Base-by-base conservation (phyloP, 2,329 filamentous ascomycete species). In the Verticillium zaregamsianum region DNA sequence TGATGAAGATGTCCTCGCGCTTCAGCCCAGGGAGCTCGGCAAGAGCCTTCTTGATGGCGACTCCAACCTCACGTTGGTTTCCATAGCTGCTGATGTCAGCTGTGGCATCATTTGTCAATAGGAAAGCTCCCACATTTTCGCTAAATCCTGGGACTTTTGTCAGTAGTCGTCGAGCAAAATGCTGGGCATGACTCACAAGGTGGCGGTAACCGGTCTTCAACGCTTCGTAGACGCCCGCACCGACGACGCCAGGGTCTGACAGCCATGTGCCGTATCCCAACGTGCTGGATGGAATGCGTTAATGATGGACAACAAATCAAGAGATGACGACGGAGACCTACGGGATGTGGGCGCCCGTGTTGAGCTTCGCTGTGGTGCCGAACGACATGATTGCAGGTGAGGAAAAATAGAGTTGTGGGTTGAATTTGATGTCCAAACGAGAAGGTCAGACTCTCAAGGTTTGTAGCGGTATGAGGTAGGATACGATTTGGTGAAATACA, bases 11-110 rank as follows among this genome's bases (percentile, higher is more conserved):
- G 68, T 90, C 77, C 61, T 82, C 79, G 25, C 88, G 83, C n/a
- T 87, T 82, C 2, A 91, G 83, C 31, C 86, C 87, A 2, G 85
- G 84, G 58, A 83, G 15, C 3, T 31, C 31, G 35, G n/a, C 17
- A 25, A 23, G 45, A 25, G 45, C 45, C 45, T 28, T 83, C 66
- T 80, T 81, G 72, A 91, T 88, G 60, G 86, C 89, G 60, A 80
- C 75, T 63, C 89, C 88, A 23, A 91, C 87, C 70, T 90, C 87
- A 58, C 78, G 76, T 73, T 91, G 91, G 76, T 94, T 95, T 73
- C 86, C 88, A 74, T 95, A 95, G 59, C 45, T 45, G 9, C 28
- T 12, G 6, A 0, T 2, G 87, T 90, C 64, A 89, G 82, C 57
- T 91, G 90, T 25, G 89, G 20, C n/a, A 11, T 31, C 20, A 25